Base-by-base conservation (phyloP, 805 yeast species). In the Nakazawaea populi region DNA sequence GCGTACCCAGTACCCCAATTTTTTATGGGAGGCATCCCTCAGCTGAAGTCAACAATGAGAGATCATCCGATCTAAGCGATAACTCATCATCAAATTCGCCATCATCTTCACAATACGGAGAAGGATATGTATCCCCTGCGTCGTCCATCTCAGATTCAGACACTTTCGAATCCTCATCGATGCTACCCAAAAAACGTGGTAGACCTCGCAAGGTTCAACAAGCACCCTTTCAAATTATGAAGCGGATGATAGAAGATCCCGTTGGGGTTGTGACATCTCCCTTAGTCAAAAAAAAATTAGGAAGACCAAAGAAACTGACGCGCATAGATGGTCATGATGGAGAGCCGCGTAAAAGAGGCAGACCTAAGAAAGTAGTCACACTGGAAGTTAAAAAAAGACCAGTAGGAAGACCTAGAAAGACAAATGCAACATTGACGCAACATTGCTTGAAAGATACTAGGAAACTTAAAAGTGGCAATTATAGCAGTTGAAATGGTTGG, bases 371-470 rank as follows among this genome's bases (percentile, higher is more conserved):
- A 27, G 3, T 40, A 18, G 42, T 9, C 27, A 38, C 14, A 24
- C 4, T 30, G 7, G 30, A 7, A 4, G 5, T 4, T 9, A 63
- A 58, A 72, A 76, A 58, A 72, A 74, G 62, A 66, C 70, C 61
- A 52, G 80, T 38, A 40, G 82, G 82, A 11, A 64, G 82, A 55
- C 81, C 81, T 2, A 64, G 80, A 55, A 76, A 76, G 34, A 28
- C n/a, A 12, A 43, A 9, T n/a, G 10, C 46, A 30, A 2, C 10
- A 6, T 9, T 4, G 11, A n/a, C 12, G 14, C 10, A 37, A 6
- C 24, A 18, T 3, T 18, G 24, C 24, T 18, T 18, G 24, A 18
- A 18, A 18, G 24, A 18, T 2, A 18, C 24, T 3, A 18, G 24
- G 3, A 18, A 18, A 18, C 24, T 18, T 18, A 18, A 18, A 18